phyloP scores from a whole-genome alignment of 2,329 filamentous ascomycete species.

The Aspergillus pseudoglaucus region DNA sequence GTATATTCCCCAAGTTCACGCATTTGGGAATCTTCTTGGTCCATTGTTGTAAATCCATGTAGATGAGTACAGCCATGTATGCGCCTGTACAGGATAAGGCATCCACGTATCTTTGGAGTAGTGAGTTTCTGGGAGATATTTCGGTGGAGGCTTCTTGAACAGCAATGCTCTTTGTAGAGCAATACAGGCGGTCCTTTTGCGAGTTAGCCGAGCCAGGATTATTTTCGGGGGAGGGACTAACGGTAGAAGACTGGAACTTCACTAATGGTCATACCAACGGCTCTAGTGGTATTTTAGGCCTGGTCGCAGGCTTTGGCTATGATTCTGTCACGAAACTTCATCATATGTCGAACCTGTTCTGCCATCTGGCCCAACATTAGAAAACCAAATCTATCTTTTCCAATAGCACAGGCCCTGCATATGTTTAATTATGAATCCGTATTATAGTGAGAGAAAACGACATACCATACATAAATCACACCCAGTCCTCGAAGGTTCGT shows the following conservation, averaged over 20 bases:
- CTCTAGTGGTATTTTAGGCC: conserved; percentile 3
- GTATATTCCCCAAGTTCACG: conserved; percentile 3
- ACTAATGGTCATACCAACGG: conserved; percentile 1
- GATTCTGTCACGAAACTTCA: background rate
- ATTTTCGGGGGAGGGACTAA: background rate
- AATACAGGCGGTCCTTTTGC: conserved; percentile 1
- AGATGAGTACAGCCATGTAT: conserved; percentile 1
- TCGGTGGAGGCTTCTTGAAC: conserved; percentile 2
- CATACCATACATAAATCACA: conserved; percentile 16
- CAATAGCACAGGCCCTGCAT: conserved; percentile 13
- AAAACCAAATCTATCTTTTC: conserved; percentile 18
- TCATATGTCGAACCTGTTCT: conserved; percentile 3
- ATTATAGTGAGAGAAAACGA: background rate
- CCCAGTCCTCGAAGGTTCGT: conserved; percentile 16
- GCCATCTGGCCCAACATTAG: conserved; percentile 19
- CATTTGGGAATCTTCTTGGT: conserved; percentile 7
- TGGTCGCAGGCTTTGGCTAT: background rate
- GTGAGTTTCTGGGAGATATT: conserved; percentile 2
- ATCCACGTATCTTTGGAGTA: conserved; percentile 4
- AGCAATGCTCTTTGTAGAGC: conserved; percentile 3
- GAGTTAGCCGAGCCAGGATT: background rate
- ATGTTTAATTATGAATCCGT: background rate
- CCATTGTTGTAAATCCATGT: conserved; percentile 7
- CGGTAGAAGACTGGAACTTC: conserved; percentile 8
- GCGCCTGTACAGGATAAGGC: conserved; percentile 9